Evolutionary conservation across 2,329 filamentous ascomycete genomes (phyloP).

Genomic region (Fusarium sp.): DNA sequence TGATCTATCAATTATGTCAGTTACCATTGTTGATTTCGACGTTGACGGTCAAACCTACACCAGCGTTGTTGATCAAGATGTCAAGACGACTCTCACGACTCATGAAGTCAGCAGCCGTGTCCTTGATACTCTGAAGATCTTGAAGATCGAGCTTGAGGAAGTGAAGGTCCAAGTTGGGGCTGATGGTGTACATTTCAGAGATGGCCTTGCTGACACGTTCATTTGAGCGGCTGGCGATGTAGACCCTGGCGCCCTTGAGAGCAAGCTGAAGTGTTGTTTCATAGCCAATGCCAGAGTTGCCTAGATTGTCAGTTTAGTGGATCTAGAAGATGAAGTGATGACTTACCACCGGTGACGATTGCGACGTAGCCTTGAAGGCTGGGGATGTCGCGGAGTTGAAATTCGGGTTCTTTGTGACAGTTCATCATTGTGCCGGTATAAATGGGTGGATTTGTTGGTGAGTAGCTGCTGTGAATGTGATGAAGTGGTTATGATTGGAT

Average conservation of each 20-base stretch:
- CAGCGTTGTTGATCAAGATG: slow-evolving; percentile 44
- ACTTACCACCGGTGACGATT: slow-evolving; percentile 46
- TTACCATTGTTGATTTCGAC: too few species aligned
- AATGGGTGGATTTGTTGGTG: fast-evolving
- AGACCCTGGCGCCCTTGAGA: slow-evolving; percentile 36
- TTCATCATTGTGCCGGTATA: slow-evolving; percentile 11
- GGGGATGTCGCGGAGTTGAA: slow-evolving; percentile 38
- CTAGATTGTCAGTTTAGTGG: too few species aligned
- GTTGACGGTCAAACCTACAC: slow-evolving; percentile 43
- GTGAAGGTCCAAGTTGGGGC: slow-evolving; percentile 34
- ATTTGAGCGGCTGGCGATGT: slow-evolving; percentile 42
- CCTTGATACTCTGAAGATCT: slow-evolving; percentile 41
- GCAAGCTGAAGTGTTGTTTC: slow-evolving; percentile 43
- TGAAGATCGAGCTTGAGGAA: slow-evolving; percentile 44
- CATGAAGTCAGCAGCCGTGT: slow-evolving; percentile 32
- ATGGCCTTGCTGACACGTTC: slow-evolving; percentile 43
- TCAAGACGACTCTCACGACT: slow-evolving; percentile 37
- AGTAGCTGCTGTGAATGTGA: too few species aligned
- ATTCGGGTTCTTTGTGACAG: slow-evolving; percentile 25
- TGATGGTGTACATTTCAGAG: slow-evolving; percentile 26
- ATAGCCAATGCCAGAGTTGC: slow-evolving; percentile 44
- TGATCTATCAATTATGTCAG: slow-evolving; percentile 43
- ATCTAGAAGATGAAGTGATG: too few species aligned
- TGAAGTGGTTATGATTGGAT: fast-evolving
- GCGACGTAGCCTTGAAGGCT: slow-evolving; percentile 38